These are phyloP conservation scores for Paracoccidioides brasiliensis DNA, from an alignment of 2,329 filamentous ascomycete species.

Conservation along the genomic window DNA sequence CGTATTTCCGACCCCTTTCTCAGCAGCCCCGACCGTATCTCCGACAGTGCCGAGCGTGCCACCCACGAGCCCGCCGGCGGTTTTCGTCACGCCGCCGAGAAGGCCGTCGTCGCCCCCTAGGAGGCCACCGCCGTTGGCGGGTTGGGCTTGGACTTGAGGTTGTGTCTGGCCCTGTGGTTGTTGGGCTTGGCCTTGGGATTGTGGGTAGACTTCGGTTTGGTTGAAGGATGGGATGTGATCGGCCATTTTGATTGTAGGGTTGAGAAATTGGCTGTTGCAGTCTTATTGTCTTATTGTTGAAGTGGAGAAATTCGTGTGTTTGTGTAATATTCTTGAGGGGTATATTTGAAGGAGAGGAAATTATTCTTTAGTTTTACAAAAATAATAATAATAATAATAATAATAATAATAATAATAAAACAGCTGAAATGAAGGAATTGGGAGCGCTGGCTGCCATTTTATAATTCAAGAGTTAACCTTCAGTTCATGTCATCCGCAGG, in stretches of 20 bases:
- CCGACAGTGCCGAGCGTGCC: neutral
- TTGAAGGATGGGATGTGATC: no score
- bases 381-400: no score
- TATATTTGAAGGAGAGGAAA: no score
- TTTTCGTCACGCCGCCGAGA: conserved; percentile 2
- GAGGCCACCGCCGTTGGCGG: neutral
- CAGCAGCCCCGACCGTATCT: conserved; percentile 4
- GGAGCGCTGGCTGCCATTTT: neutral
- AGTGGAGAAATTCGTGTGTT: neutral
- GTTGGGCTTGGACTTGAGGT: neutral
- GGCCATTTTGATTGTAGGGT: no score
- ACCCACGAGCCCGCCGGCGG: conserved; percentile 2
- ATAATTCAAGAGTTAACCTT: neutral
- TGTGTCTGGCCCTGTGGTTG: neutral
- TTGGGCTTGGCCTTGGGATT: neutral
- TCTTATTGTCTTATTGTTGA: neutral
- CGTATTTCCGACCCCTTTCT: conserved; percentile 5
- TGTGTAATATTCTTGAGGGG: no score
- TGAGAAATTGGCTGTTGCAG: neutral
- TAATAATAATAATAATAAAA: no score
- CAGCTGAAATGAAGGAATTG: neutral
- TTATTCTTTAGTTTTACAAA: no score
- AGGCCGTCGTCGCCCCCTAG: neutral
- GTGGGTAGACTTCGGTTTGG: no score
- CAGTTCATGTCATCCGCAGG: no score